phyloP scores from a whole-genome alignment of 2,329 filamentous ascomycete genomes.

The Kalmusia sp. region DNA sequence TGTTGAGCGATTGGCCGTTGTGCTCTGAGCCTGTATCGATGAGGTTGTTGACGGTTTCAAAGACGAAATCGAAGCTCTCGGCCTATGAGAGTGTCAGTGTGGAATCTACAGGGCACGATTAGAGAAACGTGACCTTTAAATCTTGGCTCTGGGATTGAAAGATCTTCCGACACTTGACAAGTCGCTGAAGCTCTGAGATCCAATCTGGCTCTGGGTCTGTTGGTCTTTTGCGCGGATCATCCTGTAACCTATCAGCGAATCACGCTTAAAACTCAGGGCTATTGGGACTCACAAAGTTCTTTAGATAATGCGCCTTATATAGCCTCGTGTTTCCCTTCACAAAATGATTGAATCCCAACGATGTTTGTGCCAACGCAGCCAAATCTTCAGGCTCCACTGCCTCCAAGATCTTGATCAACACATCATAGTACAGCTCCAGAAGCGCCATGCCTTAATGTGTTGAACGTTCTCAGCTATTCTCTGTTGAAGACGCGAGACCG shows the following conservation, averaged over 20 bases:
- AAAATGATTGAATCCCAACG: constrained; percentile 57
- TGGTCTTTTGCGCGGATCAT: constrained; percentile 44
- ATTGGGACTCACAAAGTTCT: constrained; percentile 57
- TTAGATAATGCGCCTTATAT: constrained; percentile 68
- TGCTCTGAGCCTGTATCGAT: constrained; percentile 45
- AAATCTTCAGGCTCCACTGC: constrained; percentile 41
- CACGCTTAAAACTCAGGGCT: background rate
- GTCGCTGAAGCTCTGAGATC: constrained; percentile 37
- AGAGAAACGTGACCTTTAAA: constrained; percentile 44
- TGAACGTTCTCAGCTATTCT: background rate
- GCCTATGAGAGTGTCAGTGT: constrained; percentile 23
- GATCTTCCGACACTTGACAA: constrained; percentile 51
- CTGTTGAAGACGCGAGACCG: background rate
- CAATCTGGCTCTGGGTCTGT: constrained; percentile 38
- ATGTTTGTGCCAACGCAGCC: constrained; percentile 38
- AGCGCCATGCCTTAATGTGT: constrained; percentile 30
- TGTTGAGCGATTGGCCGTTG: constrained; percentile 55
- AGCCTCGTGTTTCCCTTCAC: constrained; percentile 66
- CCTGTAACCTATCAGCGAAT: constrained; percentile 33
- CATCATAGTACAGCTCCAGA: constrained; percentile 45
- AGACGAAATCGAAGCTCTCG: constrained; percentile 42
- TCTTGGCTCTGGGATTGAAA: constrained; percentile 50
- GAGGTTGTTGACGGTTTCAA: constrained; percentile 51
- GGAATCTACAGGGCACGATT: background rate
- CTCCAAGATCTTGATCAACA: constrained; percentile 43